Evolutionary conservation across 2,329 filamentous ascomycete species (phyloP).

Genomic region (Exophiala sideris): DNA sequence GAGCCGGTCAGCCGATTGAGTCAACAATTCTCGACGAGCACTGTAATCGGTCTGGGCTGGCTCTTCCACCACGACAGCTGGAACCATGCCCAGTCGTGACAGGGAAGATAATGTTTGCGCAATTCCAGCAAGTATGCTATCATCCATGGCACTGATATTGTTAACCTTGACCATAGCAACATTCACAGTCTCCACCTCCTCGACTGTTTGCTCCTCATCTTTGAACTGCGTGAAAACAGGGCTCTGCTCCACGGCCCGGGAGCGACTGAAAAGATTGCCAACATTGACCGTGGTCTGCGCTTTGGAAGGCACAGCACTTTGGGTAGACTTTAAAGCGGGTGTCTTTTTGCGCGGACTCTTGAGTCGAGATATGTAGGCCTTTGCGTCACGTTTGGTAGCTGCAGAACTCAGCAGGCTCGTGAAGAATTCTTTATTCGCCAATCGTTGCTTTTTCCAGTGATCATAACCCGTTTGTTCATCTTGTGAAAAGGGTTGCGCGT

Average conservation of each 20-base stretch:
- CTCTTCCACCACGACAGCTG: slow-evolving; percentile 74
- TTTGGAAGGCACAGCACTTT: slow-evolving; percentile 18
- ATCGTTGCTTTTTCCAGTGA: slow-evolving; percentile 42
- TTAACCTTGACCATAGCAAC: slow-evolving; percentile 84
- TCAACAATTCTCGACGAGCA: slow-evolving; percentile 46
- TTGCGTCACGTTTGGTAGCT: slow-evolving; percentile 88
- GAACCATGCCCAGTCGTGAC: slow-evolving; percentile 73
- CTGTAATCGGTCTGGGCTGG: slow-evolving; percentile 33
- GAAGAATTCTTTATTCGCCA: slow-evolving; percentile 69
- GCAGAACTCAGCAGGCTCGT: slow-evolving; percentile 82
- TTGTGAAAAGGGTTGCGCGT: background rate
- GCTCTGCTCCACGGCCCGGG: slow-evolving; percentile 56
- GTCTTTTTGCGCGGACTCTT: slow-evolving; percentile 41
- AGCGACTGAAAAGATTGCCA: slow-evolving; percentile 58
- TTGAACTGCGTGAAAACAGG: slow-evolving; percentile 59
- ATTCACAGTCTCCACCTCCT: slow-evolving; percentile 57
- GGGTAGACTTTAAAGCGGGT: slow-evolving; percentile 19
- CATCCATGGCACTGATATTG: slow-evolving; percentile 66
- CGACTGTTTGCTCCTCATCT: slow-evolving; percentile 36
- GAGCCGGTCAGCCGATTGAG: slow-evolving; percentile 68
- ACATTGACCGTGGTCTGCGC: slow-evolving; percentile 39
- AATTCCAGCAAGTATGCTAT: slow-evolving; percentile 68
- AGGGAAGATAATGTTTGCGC: slow-evolving; percentile 82
- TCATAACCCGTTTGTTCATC: slow-evolving; percentile 28
- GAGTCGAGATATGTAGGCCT: slow-evolving; percentile 86